Conservation (phyloP, 2,329 filamentous ascomycete genomes). For the Penicillium sp. region DNA sequence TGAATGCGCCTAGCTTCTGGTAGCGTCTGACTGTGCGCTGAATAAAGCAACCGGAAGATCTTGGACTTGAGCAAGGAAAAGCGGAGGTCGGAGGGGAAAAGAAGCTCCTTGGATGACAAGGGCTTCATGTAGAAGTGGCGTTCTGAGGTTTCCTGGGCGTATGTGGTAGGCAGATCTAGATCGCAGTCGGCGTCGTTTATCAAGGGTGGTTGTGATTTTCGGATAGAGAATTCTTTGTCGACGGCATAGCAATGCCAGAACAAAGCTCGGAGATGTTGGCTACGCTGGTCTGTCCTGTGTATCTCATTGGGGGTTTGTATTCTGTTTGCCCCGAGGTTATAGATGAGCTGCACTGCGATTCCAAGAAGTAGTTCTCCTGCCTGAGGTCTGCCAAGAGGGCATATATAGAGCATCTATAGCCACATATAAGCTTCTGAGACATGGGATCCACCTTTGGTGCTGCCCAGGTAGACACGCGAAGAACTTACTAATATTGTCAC, state of each 20-base stretch:
- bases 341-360: conserved; percentile 18
- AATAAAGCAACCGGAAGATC: conserved; percentile 18
- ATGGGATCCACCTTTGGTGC: neutral
- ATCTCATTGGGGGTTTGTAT: neutral
- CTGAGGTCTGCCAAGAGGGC: conserved; percentile 19
- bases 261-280: conserved; percentile 17
- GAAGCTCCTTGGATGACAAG: conserved; percentile 15
- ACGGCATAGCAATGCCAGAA: conserved; percentile 22
- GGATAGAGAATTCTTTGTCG: conserved; percentile 21
- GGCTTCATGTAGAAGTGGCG: conserved; percentile 18
- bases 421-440: neutral
- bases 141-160: conserved; percentile 14
- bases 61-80: conserved; percentile 20
- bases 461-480: neutral
- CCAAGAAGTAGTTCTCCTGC: conserved; percentile 15
- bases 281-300: conserved; percentile 2
- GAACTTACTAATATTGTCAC: conserved; percentile 17
- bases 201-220: conserved; percentile 15
- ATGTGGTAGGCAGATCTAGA: conserved; percentile 17
- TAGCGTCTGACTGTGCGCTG: conserved; percentile 7
- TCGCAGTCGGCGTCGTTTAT: conserved; percentile 20
- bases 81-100: conserved; percentile 22
- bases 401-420: conserved; percentile 14
- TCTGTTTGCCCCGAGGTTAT: conserved; percentile 16
- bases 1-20: conserved; percentile 18